Evolutionary conservation across 805 yeast genomes (phyloP), one percentile per base, ranked within the genome.

Genomic region (Spathaspora girioi): DNA sequence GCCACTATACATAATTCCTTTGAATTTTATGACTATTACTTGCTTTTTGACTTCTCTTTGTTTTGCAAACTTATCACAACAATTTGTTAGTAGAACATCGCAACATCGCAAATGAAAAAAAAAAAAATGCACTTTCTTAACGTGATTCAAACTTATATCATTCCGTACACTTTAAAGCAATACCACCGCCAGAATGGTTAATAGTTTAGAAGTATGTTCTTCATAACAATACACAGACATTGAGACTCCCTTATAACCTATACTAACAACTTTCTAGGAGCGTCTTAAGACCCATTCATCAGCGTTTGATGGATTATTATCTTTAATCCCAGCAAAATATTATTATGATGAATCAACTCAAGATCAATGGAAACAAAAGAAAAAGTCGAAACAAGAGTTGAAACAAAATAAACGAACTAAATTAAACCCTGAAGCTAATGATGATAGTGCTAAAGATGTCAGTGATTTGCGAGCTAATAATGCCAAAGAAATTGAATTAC

Each of bases 321-420:
- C 97, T 18, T 74, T 93, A 67, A 92, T 93, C 52, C 97, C 98
- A 2, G 96, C 97, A 2, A 90, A 91, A 64, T 91, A 87, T 63
- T 93, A 93, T 66, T 91, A 89, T 65, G 97, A 92, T 66, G 97
- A 88, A 40, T 93, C 89, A 52, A 86, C 93, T 2, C 84, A 86
- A 60, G 85, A 86, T 48, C 97, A 93, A 69, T 92, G 97, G 97
- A 84, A 86, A 59, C 86, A 85, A 59, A 88, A 84, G 72, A 89
- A 90, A 73, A 81, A 84, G 69, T 68, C 82, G 29, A 87, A 86
- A 59, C 81, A 78, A 49, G 90, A 89, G 57, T 68, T 76, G 18
- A 81, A 76, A 57, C 76, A 72, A 48, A 83, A 80, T 56, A 87
- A 87, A 64, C 73, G 81, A 56, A 80, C 82, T 51, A 92, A 91